These are phyloP conservation scores for Mariannaea sp. DNA, from an alignment of 2,329 filamentous ascomycete genomes.

Conservation along the genomic window DNA sequence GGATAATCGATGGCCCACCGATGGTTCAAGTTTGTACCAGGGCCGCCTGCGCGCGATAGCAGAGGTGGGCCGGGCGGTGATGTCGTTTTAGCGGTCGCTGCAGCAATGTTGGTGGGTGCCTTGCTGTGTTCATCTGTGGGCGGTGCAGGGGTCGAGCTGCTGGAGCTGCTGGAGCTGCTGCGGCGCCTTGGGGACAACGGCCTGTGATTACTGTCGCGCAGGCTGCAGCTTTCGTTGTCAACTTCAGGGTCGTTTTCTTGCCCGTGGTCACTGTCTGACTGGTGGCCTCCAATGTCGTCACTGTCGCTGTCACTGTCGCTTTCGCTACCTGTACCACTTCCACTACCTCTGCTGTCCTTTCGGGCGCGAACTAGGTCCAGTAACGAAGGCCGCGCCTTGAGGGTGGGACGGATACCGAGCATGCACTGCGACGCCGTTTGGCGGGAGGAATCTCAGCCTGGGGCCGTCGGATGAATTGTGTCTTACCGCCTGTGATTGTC, in stretches of 20 bases:
- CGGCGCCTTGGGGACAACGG: too few species aligned
- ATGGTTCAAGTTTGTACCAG: conserved; percentile 6
- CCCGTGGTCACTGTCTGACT: neutral
- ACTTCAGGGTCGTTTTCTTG: conserved; percentile 10
- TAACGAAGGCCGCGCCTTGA: conserved; percentile 59
- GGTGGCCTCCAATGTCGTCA: conserved; percentile 3
- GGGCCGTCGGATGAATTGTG: conserved; percentile 8
- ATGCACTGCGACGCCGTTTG: conserved; percentile 44
- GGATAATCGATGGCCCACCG: neutral
- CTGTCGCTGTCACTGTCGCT: conserved; percentile 10
- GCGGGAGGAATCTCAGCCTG: conserved; percentile 14
- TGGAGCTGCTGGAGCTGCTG: conserved; percentile 27
- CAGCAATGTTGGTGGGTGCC: conserved; percentile 19
- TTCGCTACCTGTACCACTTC: conserved; percentile 19
- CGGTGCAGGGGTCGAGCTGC: conserved; percentile 31
- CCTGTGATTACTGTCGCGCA: conserved; percentile 7
- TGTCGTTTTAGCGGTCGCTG: conserved; percentile 39
- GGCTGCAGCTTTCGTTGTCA: conserved; percentile 18
- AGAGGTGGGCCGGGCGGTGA: conserved; percentile 41
- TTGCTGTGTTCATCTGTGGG: conserved; percentile 4
- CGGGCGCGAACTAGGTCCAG: conserved; percentile 54
- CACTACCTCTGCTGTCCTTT: conserved; percentile 37
- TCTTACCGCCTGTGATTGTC: conserved; percentile 7
- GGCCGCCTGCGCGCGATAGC: neutral
- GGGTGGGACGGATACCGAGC: conserved; percentile 55